Percentiles rank a stretch among this genome's conserved stretches.
phyloP scores from a whole-genome alignment of 2,329 filamentous ascomycete species.

The Blastomyces parvus region DNA sequence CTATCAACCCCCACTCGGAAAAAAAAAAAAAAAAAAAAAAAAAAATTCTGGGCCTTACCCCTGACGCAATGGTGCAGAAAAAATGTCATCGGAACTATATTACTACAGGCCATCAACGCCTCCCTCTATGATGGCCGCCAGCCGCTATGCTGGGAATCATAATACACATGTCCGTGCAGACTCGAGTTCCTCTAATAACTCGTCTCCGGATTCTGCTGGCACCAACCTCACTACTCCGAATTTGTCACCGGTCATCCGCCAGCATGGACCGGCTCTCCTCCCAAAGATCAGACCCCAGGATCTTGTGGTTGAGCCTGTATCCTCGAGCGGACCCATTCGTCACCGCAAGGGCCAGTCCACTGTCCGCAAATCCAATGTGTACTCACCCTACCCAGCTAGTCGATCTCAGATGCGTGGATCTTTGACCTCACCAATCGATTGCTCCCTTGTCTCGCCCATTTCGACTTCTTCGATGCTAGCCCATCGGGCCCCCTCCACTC shows the following conservation, averaged over 20 bases:
- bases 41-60: background rate
- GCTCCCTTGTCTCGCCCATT: slow-evolving; percentile 38
- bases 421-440: slow-evolving; percentile 38
- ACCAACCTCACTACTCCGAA: slow-evolving; percentile 61
- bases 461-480: slow-evolving; percentile 29
- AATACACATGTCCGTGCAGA: slow-evolving; percentile 49
- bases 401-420: slow-evolving; percentile 38
- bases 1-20: background rate
- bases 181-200: slow-evolving; percentile 58
- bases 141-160: slow-evolving; percentile 23
- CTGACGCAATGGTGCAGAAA: slow-evolving; percentile 16
- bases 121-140: slow-evolving; percentile 27
- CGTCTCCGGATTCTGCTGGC: slow-evolving; percentile 58
- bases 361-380: slow-evolving; percentile 43
- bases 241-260: slow-evolving; percentile 62
- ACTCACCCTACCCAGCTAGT: slow-evolving; percentile 41
- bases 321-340: slow-evolving; percentile 45
- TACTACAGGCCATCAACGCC: slow-evolving; percentile 39
- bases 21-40: background rate
- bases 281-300: slow-evolving; percentile 83
- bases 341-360: slow-evolving; percentile 45
- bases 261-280: slow-evolving; percentile 64
- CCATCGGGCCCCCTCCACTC: slow-evolving; percentile 31
- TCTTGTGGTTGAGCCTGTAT: slow-evolving; percentile 57
- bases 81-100: slow-evolving; percentile 35